These are phyloP conservation scores for Coccomyxa subellipsoidea DNA, from an alignment of 163 green algal species.

Conservation along the genomic window DNA sequence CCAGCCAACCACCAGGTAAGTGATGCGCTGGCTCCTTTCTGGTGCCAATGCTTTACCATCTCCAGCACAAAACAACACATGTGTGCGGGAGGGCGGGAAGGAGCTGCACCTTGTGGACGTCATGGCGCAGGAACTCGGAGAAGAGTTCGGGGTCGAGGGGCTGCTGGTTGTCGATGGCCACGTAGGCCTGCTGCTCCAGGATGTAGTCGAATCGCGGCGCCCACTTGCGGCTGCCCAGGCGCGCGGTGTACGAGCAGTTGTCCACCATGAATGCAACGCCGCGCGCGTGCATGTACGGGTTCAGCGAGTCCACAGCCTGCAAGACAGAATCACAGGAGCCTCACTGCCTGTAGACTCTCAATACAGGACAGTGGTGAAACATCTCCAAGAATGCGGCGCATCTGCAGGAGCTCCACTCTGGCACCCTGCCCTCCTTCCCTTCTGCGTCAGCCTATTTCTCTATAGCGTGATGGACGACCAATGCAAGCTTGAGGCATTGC, in stretches of 20 bases:
- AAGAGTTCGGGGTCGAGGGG: slow-evolving; percentile 72
- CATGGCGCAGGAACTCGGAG: slow-evolving; percentile 79
- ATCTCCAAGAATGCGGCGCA: neutral
- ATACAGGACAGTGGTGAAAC: too few relatives aligned
- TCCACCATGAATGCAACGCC: slow-evolving; percentile 99
- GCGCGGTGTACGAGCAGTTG: slow-evolving; percentile 99
- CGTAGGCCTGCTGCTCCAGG: slow-evolving; percentile 87
- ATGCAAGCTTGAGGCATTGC: too few relatives aligned
- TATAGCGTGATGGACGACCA: too few relatives aligned
- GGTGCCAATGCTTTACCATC: too few relatives aligned
- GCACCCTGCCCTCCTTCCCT: too few relatives aligned
- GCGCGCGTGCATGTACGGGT: slow-evolving; percentile 99
- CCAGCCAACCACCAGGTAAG: too few relatives aligned
- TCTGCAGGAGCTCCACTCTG: too few relatives aligned
- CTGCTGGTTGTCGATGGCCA: slow-evolving; percentile 65
- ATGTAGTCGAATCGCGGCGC: slow-evolving; percentile 97
- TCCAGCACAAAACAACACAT: too few relatives aligned
- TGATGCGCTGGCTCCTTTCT: too few relatives aligned
- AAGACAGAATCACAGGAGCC: too few relatives aligned
- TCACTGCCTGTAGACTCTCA: neutral
- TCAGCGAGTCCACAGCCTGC: slow-evolving; percentile 93
- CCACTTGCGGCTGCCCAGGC: slow-evolving; percentile 96
- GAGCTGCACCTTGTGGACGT: slow-evolving; percentile 83
- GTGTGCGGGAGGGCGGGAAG: too few relatives aligned
- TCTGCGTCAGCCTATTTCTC: too few relatives aligned